Conservation (phyloP, 768 basidiomycete genomes). For the Podaxis rugospora region DNA sequence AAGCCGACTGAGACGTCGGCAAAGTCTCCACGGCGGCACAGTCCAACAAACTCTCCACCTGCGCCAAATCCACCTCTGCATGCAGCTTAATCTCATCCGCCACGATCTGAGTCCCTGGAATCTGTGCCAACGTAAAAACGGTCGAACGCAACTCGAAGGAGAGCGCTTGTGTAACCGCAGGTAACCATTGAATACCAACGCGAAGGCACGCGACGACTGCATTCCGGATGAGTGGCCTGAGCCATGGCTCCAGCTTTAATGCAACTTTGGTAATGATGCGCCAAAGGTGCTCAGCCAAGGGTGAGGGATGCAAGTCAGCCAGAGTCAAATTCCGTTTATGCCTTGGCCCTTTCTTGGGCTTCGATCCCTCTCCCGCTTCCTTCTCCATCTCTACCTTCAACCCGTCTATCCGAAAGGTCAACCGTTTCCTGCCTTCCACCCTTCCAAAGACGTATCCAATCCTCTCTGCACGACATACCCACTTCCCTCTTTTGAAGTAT, state of each 20-base stretch:
- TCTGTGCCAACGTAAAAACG: constrained; percentile 43
- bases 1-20: constrained; percentile 17
- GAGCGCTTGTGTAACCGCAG: constrained; percentile 61
- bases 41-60: constrained; percentile 35
- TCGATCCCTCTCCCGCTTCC: constrained; percentile 17
- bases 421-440: constrained; percentile 44
- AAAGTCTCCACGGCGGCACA: constrained; percentile 15
- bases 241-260: constrained; percentile 47
- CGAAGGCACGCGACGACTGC: constrained; percentile 52
- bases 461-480: constrained; percentile 62
- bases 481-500: constrained; percentile 53
- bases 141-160: constrained; percentile 64
- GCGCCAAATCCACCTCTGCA: constrained; percentile 50
- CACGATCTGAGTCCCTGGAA: constrained; percentile 49
- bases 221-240: constrained; percentile 59
- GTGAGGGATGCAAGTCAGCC: constrained; percentile 43
- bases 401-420: constrained; percentile 63
- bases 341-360: constrained; percentile 16
- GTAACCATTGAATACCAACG: constrained; percentile 58
- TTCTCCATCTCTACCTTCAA: constrained; percentile 48
- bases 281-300: constrained; percentile 36
- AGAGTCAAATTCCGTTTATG: constrained; percentile 41
- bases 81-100: constrained; percentile 48
- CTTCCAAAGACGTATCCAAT: constrained; percentile 58
- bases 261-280: constrained; percentile 35